A percentile compares a stretch with the other conserved stretches of the same genome.
phyloP scores from a whole-genome alignment of 1,284 basidiomycete genomes.

The Ceratobasidium sp. region DNA sequence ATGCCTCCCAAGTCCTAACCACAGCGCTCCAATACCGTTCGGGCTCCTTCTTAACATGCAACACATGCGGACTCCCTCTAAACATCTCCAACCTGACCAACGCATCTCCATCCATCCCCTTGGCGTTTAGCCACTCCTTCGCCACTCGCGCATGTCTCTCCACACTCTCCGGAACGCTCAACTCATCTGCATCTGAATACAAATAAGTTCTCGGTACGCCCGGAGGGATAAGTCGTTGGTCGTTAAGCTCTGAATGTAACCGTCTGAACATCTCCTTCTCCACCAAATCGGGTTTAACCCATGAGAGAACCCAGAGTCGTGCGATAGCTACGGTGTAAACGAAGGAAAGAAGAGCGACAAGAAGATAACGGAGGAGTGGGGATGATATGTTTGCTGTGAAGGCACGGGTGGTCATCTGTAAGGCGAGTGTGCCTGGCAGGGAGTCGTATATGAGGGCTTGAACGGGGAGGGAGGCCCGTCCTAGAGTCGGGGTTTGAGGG shows the following conservation, averaged over 20 bases:
- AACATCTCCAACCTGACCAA: conserved; percentile 9
- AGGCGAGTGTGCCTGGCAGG: not conserved
- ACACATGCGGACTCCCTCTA: conserved; percentile 16
- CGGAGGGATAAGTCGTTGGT: conserved; percentile 2
- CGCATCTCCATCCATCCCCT: not conserved
- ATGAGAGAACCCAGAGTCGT: no score
- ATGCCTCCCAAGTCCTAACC: conserved; percentile 14
- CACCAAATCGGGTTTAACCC: no score
- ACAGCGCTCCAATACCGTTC: conserved; percentile 25
- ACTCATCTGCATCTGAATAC: conserved; percentile 16
- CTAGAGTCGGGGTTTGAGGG: not conserved
- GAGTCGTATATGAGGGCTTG: conserved; percentile 35
- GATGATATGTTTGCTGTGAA: not conserved
- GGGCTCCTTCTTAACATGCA: conserved; percentile 14
- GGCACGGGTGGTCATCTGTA: not conserved
- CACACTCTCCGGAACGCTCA: conserved; percentile 12
- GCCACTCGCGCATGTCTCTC: not conserved
- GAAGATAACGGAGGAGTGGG: not conserved
- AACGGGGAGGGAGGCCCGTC: conserved; percentile 9
- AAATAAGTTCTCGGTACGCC: conserved; percentile 8
- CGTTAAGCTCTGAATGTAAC: conserved; percentile 8
- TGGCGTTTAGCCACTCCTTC: not conserved
- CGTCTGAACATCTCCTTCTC: no score
- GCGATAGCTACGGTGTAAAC: not conserved
- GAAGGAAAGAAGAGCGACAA: not conserved